Evolutionary conservation across 169 alveolate species (phyloP), one percentile per base, ranked within the genome.

Genomic region (Theileria sp.): DNA sequence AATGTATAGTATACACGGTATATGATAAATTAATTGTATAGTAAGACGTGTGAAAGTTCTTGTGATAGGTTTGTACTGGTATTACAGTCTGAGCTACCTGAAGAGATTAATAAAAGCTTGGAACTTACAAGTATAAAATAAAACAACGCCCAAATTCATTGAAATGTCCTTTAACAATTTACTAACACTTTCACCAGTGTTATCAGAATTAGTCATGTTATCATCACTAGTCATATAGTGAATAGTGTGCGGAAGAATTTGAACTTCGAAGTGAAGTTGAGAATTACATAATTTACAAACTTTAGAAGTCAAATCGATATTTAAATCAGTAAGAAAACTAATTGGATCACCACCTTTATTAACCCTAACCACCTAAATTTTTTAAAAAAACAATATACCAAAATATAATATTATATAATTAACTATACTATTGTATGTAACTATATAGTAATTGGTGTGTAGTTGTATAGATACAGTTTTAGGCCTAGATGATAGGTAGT

Each of bases 61-160:
- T 23, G 34, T 7, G 34, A 32, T 13, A 44, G 0, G 15, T 69
- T 25, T 5, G 77, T 17, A 4, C 65, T 8, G 1, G 77, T 49
- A 17, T 23, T 17, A 60, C 61, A 38, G 77, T 49, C 67, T 5
- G 65, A 15, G 7, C 32, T 25, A 26, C 65, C 72, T 64, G 21
- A 30, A 19, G n/a, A n/a, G 17, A 30, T 28, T n/a, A 30, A 64
- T 32, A 15, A 44, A 69, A 3, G 7, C n/a, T 17, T 1, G 10
- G 13, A 19, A 60, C 88, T 17, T 68, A 81, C 88, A 81, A 0
- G 88, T 81, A 74, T 81, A 81, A 32, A 81, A 61, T 23, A 81
- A 51, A 3, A 81, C 74, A 38, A 78, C 67, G 1, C 78, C 88
- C 36, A 81, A 66, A 49, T 44, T 60, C 88, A 81, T 74, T 25